Evolutionary conservation across 2,329 filamentous ascomycete species (phyloP).

Genomic region (Scolecobasidium constrictum): DNA sequence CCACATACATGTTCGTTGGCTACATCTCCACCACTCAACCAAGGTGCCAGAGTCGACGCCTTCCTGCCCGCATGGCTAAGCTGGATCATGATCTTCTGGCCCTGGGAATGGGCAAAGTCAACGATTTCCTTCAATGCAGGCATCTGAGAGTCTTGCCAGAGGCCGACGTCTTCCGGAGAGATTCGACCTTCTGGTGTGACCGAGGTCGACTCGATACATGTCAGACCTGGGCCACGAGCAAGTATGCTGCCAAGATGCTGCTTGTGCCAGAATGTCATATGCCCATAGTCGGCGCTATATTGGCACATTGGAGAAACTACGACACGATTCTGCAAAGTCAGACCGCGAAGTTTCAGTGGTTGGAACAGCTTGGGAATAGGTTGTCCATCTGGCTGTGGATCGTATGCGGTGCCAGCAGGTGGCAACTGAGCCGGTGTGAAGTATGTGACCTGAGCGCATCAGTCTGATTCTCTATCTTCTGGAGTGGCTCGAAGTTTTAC

Average conservation of each 20-base stretch:
- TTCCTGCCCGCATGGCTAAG: slow-evolving; percentile 68
- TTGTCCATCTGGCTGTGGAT: slow-evolving; percentile 35
- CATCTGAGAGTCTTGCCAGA: slow-evolving; percentile 81
- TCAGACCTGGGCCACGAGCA: slow-evolving; percentile 60
- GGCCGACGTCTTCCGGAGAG: slow-evolving; percentile 64
- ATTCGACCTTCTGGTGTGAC: slow-evolving; percentile 71
- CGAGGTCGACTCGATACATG: slow-evolving; percentile 68
- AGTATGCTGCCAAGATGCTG: slow-evolving; percentile 74
- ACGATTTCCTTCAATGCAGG: slow-evolving; percentile 57
- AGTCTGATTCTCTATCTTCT: no score
- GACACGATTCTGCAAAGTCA: slow-evolving; percentile 59
- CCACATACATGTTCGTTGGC: slow-evolving; percentile 36
- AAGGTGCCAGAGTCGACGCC: slow-evolving; percentile 49
- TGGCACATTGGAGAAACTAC: slow-evolving; percentile 55
- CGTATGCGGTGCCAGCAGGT: slow-evolving; percentile 34
- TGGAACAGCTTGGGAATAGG: slow-evolving; percentile 49
- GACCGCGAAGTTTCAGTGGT: slow-evolving; percentile 44
- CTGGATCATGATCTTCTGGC: slow-evolving; percentile 68
- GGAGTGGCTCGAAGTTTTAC: no score
- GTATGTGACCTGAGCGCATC: slow-evolving; percentile 30
- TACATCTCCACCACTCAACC: slow-evolving; percentile 46
- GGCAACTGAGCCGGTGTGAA: slow-evolving; percentile 37
- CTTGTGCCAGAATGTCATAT: slow-evolving; percentile 71
- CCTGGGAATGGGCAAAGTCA: slow-evolving; percentile 72
- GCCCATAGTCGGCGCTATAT: slow-evolving; percentile 57